Percentiles rank a stretch among this genome's conserved stretches.
Conservation (phyloP, 441 rosid species). For the Euphorbia schlechtendalii region DNA sequence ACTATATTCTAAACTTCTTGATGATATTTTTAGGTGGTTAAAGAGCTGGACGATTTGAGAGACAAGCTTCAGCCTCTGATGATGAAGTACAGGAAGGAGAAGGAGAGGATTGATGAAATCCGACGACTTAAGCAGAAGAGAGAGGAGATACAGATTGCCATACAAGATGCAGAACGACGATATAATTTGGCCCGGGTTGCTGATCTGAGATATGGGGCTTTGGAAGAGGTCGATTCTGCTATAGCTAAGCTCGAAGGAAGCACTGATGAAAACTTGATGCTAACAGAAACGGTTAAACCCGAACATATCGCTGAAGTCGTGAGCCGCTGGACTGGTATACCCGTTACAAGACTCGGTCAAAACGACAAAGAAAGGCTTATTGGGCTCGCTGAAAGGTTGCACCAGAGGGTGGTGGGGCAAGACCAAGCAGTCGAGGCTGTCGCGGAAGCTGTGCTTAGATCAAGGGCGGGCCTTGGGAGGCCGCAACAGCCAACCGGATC, state of each 20-base stretch:
- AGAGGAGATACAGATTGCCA: constrained; percentile 61
- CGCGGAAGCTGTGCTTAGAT: constrained; percentile 78
- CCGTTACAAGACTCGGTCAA: constrained; percentile 90
- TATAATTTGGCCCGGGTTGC: constrained; percentile 87
- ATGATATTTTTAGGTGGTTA: constrained; percentile 47
- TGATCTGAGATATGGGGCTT: constrained; percentile 74
- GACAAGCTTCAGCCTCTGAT: constrained; percentile 85
- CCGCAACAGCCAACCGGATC: constrained; percentile 96
- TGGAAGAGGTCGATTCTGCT: constrained; percentile 78
- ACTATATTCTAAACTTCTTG: neutral
- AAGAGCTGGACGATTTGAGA: constrained; percentile 84
- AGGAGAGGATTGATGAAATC: constrained; percentile 81
- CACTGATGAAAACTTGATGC: constrained; percentile 53
- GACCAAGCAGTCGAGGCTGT: constrained; percentile 71
- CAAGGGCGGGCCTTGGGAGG: constrained; percentile 87
- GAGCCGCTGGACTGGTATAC: constrained; percentile 94
- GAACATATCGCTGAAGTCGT: constrained; percentile 94
- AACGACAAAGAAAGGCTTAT: constrained; percentile 70
- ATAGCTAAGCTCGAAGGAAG: constrained; percentile 43
- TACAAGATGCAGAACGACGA: constrained; percentile 88
- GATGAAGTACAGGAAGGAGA: constrained; percentile 85
- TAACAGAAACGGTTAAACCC: constrained; percentile 51
- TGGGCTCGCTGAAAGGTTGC: constrained; percentile 74
- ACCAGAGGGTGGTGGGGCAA: constrained; percentile 82
- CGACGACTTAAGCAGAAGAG: constrained; percentile 69